A percentile compares a stretch with the other conserved stretches of the same genome.
phyloP scores from a whole-genome alignment of 2,329 filamentous ascomycete species.

The Alternaria burnsii region DNA sequence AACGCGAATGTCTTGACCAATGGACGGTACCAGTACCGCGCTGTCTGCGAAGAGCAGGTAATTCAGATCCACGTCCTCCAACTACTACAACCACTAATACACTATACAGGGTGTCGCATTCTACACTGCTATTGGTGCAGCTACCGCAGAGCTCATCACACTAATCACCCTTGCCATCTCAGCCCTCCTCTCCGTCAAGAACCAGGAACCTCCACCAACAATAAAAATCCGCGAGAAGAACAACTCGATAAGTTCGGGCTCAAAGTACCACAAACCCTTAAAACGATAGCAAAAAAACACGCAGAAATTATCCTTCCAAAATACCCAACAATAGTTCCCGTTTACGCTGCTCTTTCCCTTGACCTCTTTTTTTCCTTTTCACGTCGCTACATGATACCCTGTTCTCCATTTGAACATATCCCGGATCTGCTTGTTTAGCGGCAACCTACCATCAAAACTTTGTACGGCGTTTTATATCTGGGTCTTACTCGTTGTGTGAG shows the following conservation, averaged over 20 bases:
- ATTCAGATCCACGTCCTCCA: background rate
- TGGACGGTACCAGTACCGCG: constrained; percentile 48
- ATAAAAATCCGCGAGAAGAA: constrained; percentile 40
- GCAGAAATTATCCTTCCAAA: constrained; percentile 4
- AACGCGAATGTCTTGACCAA: constrained; percentile 47
- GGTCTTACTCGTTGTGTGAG: constrained; percentile 2
- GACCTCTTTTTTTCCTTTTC: constrained; percentile 15
- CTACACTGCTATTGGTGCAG: constrained; percentile 48
- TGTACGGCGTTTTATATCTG: constrained; percentile 12
- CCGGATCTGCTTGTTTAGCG: constrained; percentile 31
- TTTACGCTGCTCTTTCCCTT: constrained; percentile 1
- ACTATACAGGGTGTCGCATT: constrained; percentile 43
- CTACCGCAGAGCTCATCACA: constrained; percentile 41
- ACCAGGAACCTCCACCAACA: constrained; percentile 32
- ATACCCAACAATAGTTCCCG: background rate
- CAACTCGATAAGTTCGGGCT: constrained; percentile 33
- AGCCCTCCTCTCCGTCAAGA: constrained; percentile 37
- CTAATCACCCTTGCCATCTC: constrained; percentile 45
- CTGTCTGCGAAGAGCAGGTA: constrained; percentile 51
- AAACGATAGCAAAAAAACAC: constrained; percentile 21
- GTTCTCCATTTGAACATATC: constrained; percentile 4
- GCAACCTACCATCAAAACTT: constrained; percentile 15
- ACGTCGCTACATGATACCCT: constrained; percentile 35
- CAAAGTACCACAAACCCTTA: constrained; percentile 25
- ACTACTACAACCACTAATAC: constrained; percentile 23